Evolutionary conservation across 352 stramenopile species (phyloP).

Genomic region (Globisporangium takayamanum): DNA sequence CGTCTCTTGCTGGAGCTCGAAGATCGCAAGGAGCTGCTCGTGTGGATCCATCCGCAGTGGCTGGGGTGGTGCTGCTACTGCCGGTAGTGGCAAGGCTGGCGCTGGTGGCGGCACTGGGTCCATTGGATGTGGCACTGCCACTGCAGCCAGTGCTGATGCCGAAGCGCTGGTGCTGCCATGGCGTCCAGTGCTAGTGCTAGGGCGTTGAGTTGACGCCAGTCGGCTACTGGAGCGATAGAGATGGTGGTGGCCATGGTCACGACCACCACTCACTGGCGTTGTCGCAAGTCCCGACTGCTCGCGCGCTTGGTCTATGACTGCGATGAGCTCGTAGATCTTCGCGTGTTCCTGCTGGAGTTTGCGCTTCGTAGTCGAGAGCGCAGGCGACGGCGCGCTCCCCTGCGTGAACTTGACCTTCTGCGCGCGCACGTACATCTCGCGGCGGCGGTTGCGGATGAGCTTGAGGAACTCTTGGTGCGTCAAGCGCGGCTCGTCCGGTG

Average conservation of each 20-base stretch:
- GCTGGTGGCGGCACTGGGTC: not conserved
- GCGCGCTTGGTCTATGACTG: constrained; percentile 49
- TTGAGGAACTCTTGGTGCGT: constrained; percentile 57
- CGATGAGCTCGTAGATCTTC: constrained; percentile 56
- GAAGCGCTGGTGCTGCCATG: constrained; percentile 2
- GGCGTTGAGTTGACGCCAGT: not conserved
- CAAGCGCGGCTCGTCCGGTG: constrained; percentile 37
- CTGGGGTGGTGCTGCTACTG: not conserved
- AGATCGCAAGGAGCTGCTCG: constrained; percentile 45
- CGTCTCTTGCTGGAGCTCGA: constrained; percentile 53
- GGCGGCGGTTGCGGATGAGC: constrained; percentile 57
- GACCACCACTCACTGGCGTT: constrained; percentile 19
- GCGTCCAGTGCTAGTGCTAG: not conserved
- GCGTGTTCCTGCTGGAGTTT: constrained; percentile 42
- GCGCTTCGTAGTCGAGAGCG: constrained; percentile 35
- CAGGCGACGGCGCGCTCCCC: not conserved
- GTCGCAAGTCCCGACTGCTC: constrained; percentile 21
- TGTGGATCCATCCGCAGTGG: constrained; percentile 19
- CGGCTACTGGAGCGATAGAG: not conserved
- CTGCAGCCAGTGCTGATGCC: not conserved
- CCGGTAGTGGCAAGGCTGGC: not conserved
- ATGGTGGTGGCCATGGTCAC: not conserved
- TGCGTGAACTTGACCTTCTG: constrained; percentile 13
- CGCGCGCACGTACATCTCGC: constrained; percentile 43
- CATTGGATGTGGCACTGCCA: constrained; percentile 1